Conservation (phyloP, 2,329 filamentous ascomycete genomes). For the Endoconidiophora laricicola region DNA sequence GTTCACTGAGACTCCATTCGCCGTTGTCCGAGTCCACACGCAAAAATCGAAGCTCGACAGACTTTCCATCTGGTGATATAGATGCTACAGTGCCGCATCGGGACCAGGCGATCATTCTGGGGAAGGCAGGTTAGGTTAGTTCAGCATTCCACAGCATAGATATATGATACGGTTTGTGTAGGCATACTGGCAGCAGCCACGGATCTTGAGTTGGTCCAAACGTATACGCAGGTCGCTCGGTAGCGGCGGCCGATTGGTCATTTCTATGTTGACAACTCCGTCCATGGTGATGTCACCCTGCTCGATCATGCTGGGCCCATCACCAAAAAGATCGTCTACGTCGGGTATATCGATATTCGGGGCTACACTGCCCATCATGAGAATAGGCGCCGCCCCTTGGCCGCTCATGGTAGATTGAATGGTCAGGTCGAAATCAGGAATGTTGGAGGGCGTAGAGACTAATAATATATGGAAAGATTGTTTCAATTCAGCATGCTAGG, state of each 20-base stretch:
- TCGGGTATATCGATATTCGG: slow-evolving; percentile 38
- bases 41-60: slow-evolving; percentile 57
- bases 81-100: slow-evolving; percentile 72
- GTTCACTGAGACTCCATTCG: slow-evolving; percentile 59
- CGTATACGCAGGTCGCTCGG: slow-evolving; percentile 54
- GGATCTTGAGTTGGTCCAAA: slow-evolving; percentile 57
- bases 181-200: slow-evolving; percentile 67
- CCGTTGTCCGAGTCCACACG: slow-evolving; percentile 51
- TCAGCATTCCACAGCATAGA: background rate
- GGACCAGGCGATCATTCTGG: slow-evolving; percentile 73
- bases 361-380: slow-evolving; percentile 15
- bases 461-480: too few relatives aligned
- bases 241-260: slow-evolving; percentile 28
- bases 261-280: slow-evolving; percentile 33
- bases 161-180: too few relatives aligned
- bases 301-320: slow-evolving; percentile 25
- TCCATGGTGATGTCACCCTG: slow-evolving; percentile 19
- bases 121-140: slow-evolving; percentile 4
- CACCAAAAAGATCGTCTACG: slow-evolving; percentile 62
- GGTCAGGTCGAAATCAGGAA: too few relatives aligned
- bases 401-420: background rate
- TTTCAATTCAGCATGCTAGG: too few relatives aligned
- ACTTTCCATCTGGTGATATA: slow-evolving; percentile 54
- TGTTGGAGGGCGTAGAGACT: too few relatives aligned
- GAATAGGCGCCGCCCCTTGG: slow-evolving; percentile 11